Evolutionary conservation across 2,329 filamentous ascomycete genomes (phyloP).

Genomic region (Talaromyces sp.): DNA sequence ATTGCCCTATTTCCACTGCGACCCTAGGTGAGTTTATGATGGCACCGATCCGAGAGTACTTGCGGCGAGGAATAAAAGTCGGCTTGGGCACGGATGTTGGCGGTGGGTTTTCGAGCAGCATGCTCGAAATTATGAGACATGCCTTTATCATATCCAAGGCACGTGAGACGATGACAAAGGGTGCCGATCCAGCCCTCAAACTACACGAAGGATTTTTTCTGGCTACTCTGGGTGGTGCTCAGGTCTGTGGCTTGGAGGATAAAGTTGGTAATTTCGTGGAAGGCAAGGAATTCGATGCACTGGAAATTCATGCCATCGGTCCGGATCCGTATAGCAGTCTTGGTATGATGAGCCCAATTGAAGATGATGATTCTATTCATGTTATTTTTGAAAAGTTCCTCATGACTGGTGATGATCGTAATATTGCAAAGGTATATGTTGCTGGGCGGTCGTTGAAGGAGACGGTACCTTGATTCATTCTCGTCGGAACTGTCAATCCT

Average conservation of each 20-base stretch:
- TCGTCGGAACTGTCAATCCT: neutral
- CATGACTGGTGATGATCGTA: slow-evolving; percentile 64
- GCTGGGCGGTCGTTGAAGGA: slow-evolving; percentile 41
- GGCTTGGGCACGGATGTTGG: slow-evolving; percentile 64
- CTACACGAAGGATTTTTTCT: slow-evolving; percentile 58
- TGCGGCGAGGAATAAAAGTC: slow-evolving; percentile 60
- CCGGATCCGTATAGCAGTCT: slow-evolving; percentile 20
- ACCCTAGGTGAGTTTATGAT: slow-evolving; percentile 58
- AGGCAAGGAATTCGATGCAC: slow-evolving; percentile 62
- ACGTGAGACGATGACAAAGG: slow-evolving; percentile 31
- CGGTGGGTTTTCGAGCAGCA: slow-evolving; percentile 60
- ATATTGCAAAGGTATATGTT: slow-evolving; percentile 57
- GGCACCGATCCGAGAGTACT: slow-evolving; percentile 56
- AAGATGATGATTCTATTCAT: slow-evolving; percentile 47
- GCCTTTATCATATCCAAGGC: slow-evolving; percentile 52
- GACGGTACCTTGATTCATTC: neutral
- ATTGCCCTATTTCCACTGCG: slow-evolving; percentile 64
- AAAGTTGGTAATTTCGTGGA: slow-evolving; percentile 56
- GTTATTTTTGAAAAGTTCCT: slow-evolving; percentile 61
- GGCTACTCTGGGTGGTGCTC: slow-evolving; percentile 60
- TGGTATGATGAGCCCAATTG: slow-evolving; percentile 53
- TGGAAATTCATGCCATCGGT: slow-evolving; percentile 46
- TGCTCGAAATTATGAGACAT: slow-evolving; percentile 46
- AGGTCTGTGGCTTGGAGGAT: slow-evolving; percentile 54
- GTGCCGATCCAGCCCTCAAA: slow-evolving; percentile 46